Percentiles rank a stretch among this genome's conserved stretches.
Conservation (phyloP, 1,139 yeast genomes). For the Hemisphaericaspora lyxosophila region DNA sequence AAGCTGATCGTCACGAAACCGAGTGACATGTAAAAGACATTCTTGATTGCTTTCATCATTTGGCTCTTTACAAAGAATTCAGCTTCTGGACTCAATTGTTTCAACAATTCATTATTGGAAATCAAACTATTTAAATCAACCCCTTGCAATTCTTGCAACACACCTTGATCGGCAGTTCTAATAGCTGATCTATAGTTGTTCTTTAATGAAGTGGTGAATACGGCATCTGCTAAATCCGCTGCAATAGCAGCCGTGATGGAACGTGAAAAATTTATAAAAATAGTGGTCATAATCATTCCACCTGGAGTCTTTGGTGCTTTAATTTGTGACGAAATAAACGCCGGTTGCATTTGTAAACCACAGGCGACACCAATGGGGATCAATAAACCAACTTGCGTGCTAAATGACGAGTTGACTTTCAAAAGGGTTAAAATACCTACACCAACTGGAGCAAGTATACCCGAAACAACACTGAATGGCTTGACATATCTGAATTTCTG, state of each 20-base stretch:
- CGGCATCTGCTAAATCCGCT: conserved; percentile 34
- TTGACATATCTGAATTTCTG: conserved; percentile 33
- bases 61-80: conserved; percentile 26
- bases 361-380: conserved; percentile 31
- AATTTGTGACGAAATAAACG: conserved; percentile 30
- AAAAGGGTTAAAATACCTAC: conserved; percentile 33
- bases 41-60: conserved; percentile 30
- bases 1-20: conserved; percentile 27
- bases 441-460: conserved; percentile 32
- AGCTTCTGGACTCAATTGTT: conserved; percentile 25
- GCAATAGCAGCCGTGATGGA: conserved; percentile 31
- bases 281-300: conserved; percentile 36
- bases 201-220: conserved; percentile 30
- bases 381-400: conserved; percentile 34
- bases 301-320: conserved; percentile 40
- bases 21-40: conserved; percentile 33
- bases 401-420: conserved; percentile 27
- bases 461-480: conserved; percentile 29
- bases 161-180: conserved; percentile 13
- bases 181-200: conserved; percentile 12
- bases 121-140: conserved; percentile 18
- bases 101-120: conserved; percentile 20
- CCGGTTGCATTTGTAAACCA: conserved; percentile 33
- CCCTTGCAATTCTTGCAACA: conserved; percentile 21
- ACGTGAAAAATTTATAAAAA: conserved; percentile 32